phyloP scores from a whole-genome alignment of 192 early-diverging fungal species.

The Coemansia sp. region DNA sequence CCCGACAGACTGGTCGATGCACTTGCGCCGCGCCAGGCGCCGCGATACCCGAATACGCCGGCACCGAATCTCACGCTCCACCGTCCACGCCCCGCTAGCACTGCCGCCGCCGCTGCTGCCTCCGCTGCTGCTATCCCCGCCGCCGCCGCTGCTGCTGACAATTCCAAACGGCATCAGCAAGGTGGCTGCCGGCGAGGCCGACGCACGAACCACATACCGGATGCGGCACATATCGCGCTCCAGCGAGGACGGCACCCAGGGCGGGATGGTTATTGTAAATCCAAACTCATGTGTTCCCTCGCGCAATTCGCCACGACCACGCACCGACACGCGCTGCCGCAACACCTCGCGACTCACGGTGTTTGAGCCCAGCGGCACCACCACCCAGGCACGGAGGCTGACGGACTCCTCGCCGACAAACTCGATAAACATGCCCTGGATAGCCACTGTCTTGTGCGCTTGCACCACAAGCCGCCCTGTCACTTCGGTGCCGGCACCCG shows the following conservation, averaged over 20 bases:
- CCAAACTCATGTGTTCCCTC: slow-evolving; percentile 30
- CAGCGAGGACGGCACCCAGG: slow-evolving; percentile 45
- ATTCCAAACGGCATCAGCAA: background rate
- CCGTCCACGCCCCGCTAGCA: slow-evolving; percentile 4
- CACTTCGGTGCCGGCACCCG: background rate
- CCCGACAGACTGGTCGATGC: slow-evolving; percentile 50
- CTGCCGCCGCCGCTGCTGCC: slow-evolving; percentile 3
- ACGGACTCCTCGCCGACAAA: slow-evolving; percentile 44
- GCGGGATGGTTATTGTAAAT: slow-evolving; percentile 28
- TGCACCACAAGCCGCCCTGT: slow-evolving; percentile 21
- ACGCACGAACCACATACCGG: slow-evolving; percentile 29
- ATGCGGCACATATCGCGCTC: slow-evolving; percentile 40
- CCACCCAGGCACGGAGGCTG: slow-evolving; percentile 36
- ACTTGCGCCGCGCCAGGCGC: slow-evolving; percentile 35
- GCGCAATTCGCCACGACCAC: slow-evolving; percentile 15
- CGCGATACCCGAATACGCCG: slow-evolving; percentile 18
- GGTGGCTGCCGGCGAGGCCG: slow-evolving; percentile 12
- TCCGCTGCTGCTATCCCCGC: background rate
- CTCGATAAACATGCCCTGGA: slow-evolving; percentile 27
- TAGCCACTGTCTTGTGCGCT: slow-evolving; percentile 1
- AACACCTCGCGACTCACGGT: slow-evolving; percentile 29
- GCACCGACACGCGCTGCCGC: slow-evolving; percentile 5
- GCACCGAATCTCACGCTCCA: slow-evolving; percentile 31
- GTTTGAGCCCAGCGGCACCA: slow-evolving; percentile 12
- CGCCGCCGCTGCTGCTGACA: background rate